Conservation (phyloP, 176 grass and related monocot species). For the Ensete glaucum region DNA sequence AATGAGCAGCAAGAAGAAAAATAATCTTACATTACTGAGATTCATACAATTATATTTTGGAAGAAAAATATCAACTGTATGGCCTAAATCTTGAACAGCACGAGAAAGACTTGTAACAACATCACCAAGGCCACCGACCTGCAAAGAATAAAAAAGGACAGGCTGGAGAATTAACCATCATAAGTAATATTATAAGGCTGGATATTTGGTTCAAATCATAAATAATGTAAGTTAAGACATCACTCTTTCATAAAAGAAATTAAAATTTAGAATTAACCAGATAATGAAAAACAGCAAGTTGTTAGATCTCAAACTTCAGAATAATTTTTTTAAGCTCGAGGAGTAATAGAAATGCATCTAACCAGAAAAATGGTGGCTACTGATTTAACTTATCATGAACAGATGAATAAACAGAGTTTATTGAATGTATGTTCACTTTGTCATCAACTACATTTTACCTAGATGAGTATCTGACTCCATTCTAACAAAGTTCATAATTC, state of each 20-base stretch:
- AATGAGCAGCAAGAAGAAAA: neutral
- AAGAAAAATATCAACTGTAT: constrained; percentile 88
- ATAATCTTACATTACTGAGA: constrained; percentile 76
- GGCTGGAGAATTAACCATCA: constrained; percentile 1
- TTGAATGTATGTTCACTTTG: no score
- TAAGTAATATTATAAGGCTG: neutral
- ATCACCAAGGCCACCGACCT: constrained; percentile 95
- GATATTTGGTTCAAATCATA: neutral
- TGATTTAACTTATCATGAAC: no score
- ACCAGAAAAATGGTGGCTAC: no score
- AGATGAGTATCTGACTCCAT: no score
- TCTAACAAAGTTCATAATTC: no score
- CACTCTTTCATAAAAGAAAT: neutral
- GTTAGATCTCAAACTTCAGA: no score
- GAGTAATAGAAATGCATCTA: no score
- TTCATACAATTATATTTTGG: constrained; percentile 95
- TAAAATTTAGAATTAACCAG: neutral
- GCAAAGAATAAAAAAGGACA: constrained; percentile 1
- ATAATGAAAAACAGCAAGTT: neutral
- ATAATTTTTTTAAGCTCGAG: no score
- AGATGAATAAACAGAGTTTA: no score
- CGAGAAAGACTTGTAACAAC: constrained; percentile 98
- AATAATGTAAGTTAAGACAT: neutral
- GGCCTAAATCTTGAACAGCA: constrained; percentile 91
- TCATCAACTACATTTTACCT: no score